A percentile compares a stretch with the other conserved stretches of the same genome.
Evolutionary conservation across 305 asterid genomes (phyloP).

Genomic region (Fraxinus dipetala): DNA sequence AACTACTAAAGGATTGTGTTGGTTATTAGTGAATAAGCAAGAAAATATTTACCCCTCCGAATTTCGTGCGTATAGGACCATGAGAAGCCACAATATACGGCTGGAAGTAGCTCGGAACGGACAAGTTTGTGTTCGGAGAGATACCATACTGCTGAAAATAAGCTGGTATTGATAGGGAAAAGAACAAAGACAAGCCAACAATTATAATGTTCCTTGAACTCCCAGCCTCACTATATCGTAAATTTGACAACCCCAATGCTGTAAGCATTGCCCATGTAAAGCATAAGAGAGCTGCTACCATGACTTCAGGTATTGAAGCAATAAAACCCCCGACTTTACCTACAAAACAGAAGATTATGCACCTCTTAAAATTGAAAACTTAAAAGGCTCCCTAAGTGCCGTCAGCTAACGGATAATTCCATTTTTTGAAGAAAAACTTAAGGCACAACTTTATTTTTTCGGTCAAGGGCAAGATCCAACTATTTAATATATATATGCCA

Average conservation of each 20-base stretch:
- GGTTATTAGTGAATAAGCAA: neutral
- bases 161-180: slow-evolving; percentile 81
- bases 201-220: slow-evolving; percentile 96
- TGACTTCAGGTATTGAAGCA: slow-evolving; percentile 95
- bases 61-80: slow-evolving; percentile 74
- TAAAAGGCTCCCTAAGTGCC: neutral
- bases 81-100: slow-evolving; percentile 87
- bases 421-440: neutral
- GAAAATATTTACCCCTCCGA: slow-evolving; percentile 57
- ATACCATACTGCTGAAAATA: slow-evolving; percentile 88
- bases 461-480: neutral
- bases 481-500: neutral
- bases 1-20: neutral
- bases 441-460: neutral
- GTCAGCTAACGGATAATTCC: neutral
- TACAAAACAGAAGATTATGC: slow-evolving; percentile 25
- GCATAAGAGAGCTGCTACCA: slow-evolving; percentile 93
- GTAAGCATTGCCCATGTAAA: slow-evolving; percentile 96
- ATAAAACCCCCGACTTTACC: slow-evolving; percentile 97
- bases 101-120: slow-evolving; percentile 82
- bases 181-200: slow-evolving; percentile 82
- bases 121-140: slow-evolving; percentile 65
- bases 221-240: slow-evolving; percentile 94
- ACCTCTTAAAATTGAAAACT: neutral
- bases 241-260: slow-evolving; percentile 86